Evolutionary conservation across 2,329 filamentous ascomycete species (phyloP).

Genomic region (Ophiostoma quercus): DNA sequence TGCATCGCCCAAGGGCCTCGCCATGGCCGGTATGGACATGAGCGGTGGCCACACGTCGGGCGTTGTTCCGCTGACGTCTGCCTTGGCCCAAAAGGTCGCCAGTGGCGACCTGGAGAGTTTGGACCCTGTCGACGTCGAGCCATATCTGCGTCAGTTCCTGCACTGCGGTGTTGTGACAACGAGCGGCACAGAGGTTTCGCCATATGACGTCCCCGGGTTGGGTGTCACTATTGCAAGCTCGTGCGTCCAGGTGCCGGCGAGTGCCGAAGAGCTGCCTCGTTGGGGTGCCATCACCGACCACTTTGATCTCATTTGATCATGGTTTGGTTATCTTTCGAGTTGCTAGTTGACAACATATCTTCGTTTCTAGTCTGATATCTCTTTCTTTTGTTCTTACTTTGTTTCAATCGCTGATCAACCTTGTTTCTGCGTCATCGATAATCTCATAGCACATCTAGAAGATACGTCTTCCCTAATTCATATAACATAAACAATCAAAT

Average conservation of each 20-base stretch:
- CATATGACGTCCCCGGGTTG: conserved; percentile 34
- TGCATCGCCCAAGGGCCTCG: conserved; percentile 32
- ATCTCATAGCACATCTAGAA: neutral
- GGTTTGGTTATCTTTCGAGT: neutral
- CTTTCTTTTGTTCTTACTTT: neutral
- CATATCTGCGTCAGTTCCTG: conserved; percentile 41
- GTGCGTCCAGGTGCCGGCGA: conserved; percentile 35
- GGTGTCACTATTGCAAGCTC: conserved; percentile 38
- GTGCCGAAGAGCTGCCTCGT: conserved; percentile 35
- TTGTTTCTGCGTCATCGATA: neutral
- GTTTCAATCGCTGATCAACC: neutral
- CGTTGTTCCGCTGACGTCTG: conserved; percentile 48
- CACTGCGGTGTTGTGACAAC: conserved; percentile 34
- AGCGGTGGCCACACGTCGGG: conserved; percentile 41
- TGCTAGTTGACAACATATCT: neutral
- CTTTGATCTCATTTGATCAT: conserved; percentile 27
- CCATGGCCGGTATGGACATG: conserved; percentile 28
- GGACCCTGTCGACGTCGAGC: conserved; percentile 35
- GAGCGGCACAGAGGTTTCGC: conserved; percentile 32
- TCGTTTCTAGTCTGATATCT: neutral
- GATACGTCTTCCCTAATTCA: neutral
- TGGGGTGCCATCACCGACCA: conserved; percentile 33
- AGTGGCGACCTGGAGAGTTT: conserved; percentile 38
- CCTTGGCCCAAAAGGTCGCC: conserved; percentile 42
- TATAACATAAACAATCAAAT: neutral